phyloP scores from a whole-genome alignment of 2,329 filamentous ascomycete genomes.

The Aspergillus japonicus region DNA sequence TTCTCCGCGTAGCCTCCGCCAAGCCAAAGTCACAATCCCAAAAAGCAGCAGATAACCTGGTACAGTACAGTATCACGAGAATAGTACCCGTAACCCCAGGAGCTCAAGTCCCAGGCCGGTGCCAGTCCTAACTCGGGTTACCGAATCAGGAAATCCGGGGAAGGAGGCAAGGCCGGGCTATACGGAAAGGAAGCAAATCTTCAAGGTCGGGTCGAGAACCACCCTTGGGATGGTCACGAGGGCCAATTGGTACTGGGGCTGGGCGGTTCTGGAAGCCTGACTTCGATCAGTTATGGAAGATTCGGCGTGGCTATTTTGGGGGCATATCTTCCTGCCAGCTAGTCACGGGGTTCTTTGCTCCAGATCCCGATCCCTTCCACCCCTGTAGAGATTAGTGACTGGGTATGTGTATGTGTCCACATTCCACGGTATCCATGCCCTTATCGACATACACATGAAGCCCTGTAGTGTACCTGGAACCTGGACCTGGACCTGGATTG shows the following conservation, averaged over 20 bases:
- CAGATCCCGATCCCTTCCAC: too few species aligned
- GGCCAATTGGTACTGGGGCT: neutral
- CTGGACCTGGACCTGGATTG: too few species aligned
- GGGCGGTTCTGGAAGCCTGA: slow-evolving; percentile 16
- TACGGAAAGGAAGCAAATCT: slow-evolving; percentile 6
- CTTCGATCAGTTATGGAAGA: too few species aligned
- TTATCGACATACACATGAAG: neutral
- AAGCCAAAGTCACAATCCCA: neutral
- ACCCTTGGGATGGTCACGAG: slow-evolving; percentile 7
- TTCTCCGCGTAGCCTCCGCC: neutral
- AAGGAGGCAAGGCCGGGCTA: slow-evolving; percentile 11
- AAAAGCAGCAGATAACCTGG: neutral
- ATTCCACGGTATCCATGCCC: neutral
- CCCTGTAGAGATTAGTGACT: too few species aligned
- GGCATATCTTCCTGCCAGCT: too few species aligned
- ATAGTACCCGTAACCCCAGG: too few species aligned
- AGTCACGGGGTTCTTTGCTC: neutral
- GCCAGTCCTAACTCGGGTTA: slow-evolving; percentile 16
- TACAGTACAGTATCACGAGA: neutral
- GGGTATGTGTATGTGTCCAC: neutral
- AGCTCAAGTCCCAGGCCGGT: too few species aligned
- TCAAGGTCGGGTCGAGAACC: slow-evolving; percentile 1
- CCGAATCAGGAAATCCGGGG: slow-evolving; percentile 17
- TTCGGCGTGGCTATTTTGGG: neutral
- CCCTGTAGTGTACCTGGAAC: neutral